phyloP scores from a whole-genome alignment of 768 basidiomycete species.

The Lactarius trivialis region DNA sequence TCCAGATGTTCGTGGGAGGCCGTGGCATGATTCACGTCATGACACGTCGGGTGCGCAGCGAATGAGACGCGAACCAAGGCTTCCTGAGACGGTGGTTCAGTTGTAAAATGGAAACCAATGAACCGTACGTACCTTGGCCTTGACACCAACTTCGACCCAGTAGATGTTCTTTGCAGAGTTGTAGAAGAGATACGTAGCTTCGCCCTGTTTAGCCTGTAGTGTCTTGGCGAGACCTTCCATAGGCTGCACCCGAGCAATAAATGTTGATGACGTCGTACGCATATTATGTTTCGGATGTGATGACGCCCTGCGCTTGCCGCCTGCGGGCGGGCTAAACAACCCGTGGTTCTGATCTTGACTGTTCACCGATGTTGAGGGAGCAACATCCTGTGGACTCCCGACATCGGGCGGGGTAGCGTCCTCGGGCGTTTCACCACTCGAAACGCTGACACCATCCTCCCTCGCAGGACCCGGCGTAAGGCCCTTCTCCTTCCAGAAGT shows the following conservation, averaged over 20 bases:
- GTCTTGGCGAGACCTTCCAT: conserved; percentile 68
- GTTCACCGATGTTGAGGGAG: conserved; percentile 36
- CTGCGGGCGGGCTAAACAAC: conserved; percentile 45
- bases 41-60: conserved; percentile 82
- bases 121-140: conserved; percentile 57
- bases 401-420: conserved; percentile 40
- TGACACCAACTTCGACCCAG: conserved; percentile 83
- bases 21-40: conserved; percentile 77
- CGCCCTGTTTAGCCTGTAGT: conserved; percentile 76
- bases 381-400: conserved; percentile 26
- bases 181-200: conserved; percentile 80
- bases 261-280: conserved; percentile 85
- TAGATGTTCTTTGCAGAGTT: conserved; percentile 78
- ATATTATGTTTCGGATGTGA: conserved; percentile 87
- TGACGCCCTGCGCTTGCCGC: conserved; percentile 55
- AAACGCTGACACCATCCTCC: conserved; percentile 61
- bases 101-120: neutral
- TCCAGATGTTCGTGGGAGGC: conserved; percentile 76
- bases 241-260: conserved; percentile 81
- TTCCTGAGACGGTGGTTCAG: conserved; percentile 48
- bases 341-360: conserved; percentile 41
- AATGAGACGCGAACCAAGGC: conserved; percentile 81
- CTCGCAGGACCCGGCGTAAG: conserved; percentile 20
- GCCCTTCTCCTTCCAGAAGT: conserved; percentile 50
- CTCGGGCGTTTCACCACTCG: conserved; percentile 77